Conservation (phyloP, 2,329 filamentous ascomycete genomes). For the Neocatenulostroma microsporum region DNA sequence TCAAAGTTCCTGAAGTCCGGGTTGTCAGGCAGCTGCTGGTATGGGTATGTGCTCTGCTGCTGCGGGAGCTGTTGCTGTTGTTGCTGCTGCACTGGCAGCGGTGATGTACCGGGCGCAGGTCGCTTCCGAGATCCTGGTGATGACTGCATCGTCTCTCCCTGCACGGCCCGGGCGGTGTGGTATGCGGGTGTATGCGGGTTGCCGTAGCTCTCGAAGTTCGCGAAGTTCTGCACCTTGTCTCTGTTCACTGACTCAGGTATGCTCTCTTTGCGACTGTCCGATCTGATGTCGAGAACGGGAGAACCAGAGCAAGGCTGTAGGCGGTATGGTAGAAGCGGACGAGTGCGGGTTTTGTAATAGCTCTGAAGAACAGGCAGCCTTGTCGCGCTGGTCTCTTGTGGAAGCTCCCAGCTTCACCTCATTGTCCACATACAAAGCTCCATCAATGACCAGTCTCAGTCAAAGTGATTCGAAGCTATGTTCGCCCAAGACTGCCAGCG, state of each 20-base stretch:
- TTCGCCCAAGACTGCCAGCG: too few relatives aligned
- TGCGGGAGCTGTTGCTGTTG: too few relatives aligned
- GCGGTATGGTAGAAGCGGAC: too few relatives aligned
- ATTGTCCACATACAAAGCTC: slow-evolving; percentile 10
- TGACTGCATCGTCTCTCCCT: too few relatives aligned
- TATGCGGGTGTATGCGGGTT: slow-evolving; percentile 6
- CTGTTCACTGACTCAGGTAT: not conserved
- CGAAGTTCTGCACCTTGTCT: not conserved
- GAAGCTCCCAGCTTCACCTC: slow-evolving; percentile 7
- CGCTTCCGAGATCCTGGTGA: slow-evolving; percentile 50
- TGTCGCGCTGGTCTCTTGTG: slow-evolving; percentile 2
- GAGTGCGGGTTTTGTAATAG: slow-evolving; percentile 4
- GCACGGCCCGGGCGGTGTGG: not conserved
- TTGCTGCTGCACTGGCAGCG: slow-evolving; percentile 53
- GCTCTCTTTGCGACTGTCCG: not conserved
- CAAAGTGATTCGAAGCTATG: too few relatives aligned
- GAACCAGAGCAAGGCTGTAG: too few relatives aligned
- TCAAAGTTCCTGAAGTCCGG: slow-evolving; percentile 28
- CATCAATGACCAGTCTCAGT: too few relatives aligned
- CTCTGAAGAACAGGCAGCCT: slow-evolving; percentile 9
- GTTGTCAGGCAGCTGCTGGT: slow-evolving; percentile 44
- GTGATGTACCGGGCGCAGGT: slow-evolving; percentile 62
- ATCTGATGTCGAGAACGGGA: not conserved
- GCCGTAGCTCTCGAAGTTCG: not conserved
- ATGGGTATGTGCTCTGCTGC: slow-evolving; percentile 31